Evolutionary conservation across 108 stramenopile species (phyloP), one percentile per base, ranked within the genome.

Genomic region (Cyclotella atomus): DNA sequence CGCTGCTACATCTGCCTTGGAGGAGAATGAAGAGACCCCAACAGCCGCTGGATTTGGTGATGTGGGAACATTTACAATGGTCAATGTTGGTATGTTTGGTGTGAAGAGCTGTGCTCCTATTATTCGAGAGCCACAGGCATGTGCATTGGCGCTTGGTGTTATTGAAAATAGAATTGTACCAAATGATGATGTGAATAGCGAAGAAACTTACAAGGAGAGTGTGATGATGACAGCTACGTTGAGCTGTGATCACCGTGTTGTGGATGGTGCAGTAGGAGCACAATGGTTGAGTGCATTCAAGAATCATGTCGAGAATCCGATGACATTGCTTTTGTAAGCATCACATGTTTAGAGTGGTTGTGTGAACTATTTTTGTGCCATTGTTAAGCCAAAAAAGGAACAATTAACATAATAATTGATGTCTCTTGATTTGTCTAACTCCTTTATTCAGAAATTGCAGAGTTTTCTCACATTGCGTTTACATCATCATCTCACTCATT

Each of bases 261-360:
- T 99, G 29, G 99, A 99, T 75, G 99, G 98, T 30, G 98, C 99
- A 12, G 97, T 99, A 5, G 97, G 97, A 33, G 97, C 98, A 28
- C 84, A 96, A 71, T 99, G 97, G 95, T 66, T 99, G 73, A 77
- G 83, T 2, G 97, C 97, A 50, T 98, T 99, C 80, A 92, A 92
- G 80, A 83, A 81, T 25, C 85, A 93, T 77, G 89, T 98, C 28
- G 94, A 94, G 82, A 85, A 97, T 73, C 99, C 99, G 25, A 84
- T 90, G 65, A 81, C 82, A 20, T 63, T 80, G 47, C 72, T 80
- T 44, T 65, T 80, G 79, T 80, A 69, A 69, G 16, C 57, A 24
- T 0, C 15, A 23, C 52, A 1, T 6, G 52, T 23, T 52, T 23
- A 21, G n/a, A n/a, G n/a, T n/a, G n/a, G n/a, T n/a, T n/a, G n/a